Conservation (phyloP, 2,329 filamentous ascomycete species). For the Diaporthe ilicicola region DNA sequence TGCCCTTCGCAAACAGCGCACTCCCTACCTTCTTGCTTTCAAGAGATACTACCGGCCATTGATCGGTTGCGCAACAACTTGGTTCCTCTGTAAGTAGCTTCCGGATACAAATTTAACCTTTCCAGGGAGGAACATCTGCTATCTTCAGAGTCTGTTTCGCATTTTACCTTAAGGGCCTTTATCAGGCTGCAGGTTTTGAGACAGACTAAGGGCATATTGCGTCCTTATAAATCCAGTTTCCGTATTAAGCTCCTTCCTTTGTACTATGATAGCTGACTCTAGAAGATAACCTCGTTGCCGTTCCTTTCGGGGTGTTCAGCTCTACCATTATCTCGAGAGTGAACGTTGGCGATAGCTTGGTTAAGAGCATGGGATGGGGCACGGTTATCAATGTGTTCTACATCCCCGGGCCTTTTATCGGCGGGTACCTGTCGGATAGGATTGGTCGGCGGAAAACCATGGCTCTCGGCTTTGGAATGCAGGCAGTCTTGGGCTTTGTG, state of each 20-base stretch:
- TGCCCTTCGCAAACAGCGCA: slow-evolving; percentile 53
- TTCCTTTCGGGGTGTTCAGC: slow-evolving; percentile 59
- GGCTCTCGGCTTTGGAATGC: slow-evolving; percentile 56
- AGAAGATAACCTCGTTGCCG: no score
- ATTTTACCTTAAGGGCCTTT: no score
- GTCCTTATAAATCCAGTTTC: no score
- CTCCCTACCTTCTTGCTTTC: slow-evolving; percentile 56
- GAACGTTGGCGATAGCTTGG: slow-evolving; percentile 50
- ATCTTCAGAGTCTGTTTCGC: no score
- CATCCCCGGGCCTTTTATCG: slow-evolving; percentile 56
- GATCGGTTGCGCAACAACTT: slow-evolving; percentile 55
- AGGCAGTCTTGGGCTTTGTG: slow-evolving; percentile 57
- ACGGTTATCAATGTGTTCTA: slow-evolving; percentile 60
- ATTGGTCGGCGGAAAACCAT: slow-evolving; percentile 60
- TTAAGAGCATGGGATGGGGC: slow-evolving; percentile 54
- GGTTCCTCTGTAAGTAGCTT: slow-evolving; percentile 50
- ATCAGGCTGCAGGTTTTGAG: no score
- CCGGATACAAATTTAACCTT: no score
- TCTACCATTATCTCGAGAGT: slow-evolving; percentile 58
- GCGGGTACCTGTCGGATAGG: slow-evolving; percentile 56
- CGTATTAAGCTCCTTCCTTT: no score
- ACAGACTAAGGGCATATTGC: no score
- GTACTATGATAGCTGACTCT: no score
- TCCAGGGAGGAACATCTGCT: no score
- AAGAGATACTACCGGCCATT: slow-evolving; percentile 59